phyloP scores from a whole-genome alignment of 805 yeast species.

The Candida mattraensis region DNA sequence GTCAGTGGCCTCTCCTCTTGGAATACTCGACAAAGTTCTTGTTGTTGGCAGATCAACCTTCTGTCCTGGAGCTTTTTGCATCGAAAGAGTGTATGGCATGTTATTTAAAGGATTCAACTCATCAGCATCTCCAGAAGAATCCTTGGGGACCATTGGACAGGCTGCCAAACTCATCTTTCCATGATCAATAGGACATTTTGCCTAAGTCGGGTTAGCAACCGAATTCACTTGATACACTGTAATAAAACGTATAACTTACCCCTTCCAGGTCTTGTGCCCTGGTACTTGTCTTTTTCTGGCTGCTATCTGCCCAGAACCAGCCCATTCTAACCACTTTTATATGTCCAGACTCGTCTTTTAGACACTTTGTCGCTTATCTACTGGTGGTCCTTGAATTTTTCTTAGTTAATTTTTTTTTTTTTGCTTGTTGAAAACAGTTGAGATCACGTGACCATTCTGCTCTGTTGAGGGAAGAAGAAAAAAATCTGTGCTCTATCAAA shows the following conservation, averaged over 20 bases:
- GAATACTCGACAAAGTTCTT: constrained; percentile 81
- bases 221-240: too few relatives aligned
- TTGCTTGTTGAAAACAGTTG: constrained; percentile 1
- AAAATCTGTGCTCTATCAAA: too few relatives aligned
- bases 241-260: background rate
- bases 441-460: too few relatives aligned
- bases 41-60: constrained; percentile 74
- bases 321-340: constrained; percentile 48
- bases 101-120: constrained; percentile 80
- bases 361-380: too few relatives aligned
- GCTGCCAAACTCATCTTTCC: constrained; percentile 17
- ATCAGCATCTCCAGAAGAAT: constrained; percentile 24
- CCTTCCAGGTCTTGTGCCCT: background rate
- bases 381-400: background rate
- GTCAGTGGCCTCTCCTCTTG: constrained; percentile 64
- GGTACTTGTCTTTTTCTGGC: constrained; percentile 1
- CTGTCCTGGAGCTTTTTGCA: constrained; percentile 77
- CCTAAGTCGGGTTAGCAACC: constrained; percentile 5
- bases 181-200: constrained; percentile 32
- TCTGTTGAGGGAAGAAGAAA: too few relatives aligned
- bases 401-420: constrained; percentile 2
- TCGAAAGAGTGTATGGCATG: constrained; percentile 76
- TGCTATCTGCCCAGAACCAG: constrained; percentile 78
- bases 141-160: constrained; percentile 37
- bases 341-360: too few relatives aligned